Conservation (phyloP, 164 flowering plant species). For the Umbilicus rupestris region DNA sequence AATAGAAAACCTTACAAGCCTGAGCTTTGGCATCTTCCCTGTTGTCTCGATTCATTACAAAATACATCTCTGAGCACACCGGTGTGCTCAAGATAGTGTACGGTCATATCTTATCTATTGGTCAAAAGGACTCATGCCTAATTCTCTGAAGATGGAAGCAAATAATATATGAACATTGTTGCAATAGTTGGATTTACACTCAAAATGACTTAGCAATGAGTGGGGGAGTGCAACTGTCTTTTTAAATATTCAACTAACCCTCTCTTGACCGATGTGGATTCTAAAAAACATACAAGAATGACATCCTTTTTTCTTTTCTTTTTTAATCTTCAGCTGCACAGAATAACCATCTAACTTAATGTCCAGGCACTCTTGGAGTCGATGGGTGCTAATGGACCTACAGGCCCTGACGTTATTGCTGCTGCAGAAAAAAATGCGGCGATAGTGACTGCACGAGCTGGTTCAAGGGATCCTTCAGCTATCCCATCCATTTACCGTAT, state of each 20-base stretch:
- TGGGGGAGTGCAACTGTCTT: too few relatives aligned
- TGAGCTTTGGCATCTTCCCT: too few relatives aligned
- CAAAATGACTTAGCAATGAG: too few relatives aligned
- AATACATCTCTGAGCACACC: too few relatives aligned
- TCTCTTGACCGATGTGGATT: too few relatives aligned
- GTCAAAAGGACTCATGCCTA: not conserved
- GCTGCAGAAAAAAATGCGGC: conserved; percentile 94
- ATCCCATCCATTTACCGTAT: conserved; percentile 95
- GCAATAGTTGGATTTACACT: too few relatives aligned
- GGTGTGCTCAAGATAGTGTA: too few relatives aligned
- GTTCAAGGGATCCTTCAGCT: conserved; percentile 97
- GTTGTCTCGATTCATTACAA: too few relatives aligned
- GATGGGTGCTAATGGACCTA: conserved; percentile 67
- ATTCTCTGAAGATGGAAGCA: not conserved
- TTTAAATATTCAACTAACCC: too few relatives aligned
- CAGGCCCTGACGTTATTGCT: conserved; percentile 87
- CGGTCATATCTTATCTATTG: not conserved
- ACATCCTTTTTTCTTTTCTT: not conserved
- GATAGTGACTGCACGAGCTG: conserved; percentile 90
- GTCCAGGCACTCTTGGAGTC: conserved; percentile 85
- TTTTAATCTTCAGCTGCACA: not conserved
- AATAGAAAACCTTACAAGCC: too few relatives aligned
- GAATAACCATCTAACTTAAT: not conserved
- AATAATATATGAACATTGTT: not conserved
- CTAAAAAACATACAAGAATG: not conserved